Conservation (phyloP, 352 stramenopile species). For the Hyaloperonospora brassicae region DNA sequence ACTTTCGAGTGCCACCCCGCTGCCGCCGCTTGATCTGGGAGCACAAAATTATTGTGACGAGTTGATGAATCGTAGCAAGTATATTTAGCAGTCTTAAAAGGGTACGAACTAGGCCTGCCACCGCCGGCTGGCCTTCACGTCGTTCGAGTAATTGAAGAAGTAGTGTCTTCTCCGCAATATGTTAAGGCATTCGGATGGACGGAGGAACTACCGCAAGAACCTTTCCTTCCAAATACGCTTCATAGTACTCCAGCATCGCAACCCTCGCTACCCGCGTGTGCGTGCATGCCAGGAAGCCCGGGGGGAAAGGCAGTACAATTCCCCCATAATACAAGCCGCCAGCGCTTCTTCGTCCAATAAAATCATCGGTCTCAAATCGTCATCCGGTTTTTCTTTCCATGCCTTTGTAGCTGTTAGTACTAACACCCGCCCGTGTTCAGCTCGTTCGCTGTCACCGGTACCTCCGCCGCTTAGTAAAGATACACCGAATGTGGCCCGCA, state of each 20-base stretch:
- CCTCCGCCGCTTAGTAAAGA: too few species aligned
- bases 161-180: slow-evolving; percentile 1
- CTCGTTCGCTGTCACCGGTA: too few species aligned
- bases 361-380: neutral
- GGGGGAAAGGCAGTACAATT: neutral
- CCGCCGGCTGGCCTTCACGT: neutral
- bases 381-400: neutral
- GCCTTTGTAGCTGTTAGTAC: neutral
- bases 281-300: neutral
- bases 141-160: neutral
- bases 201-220: neutral
- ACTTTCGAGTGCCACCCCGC: too few species aligned
- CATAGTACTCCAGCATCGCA: neutral
- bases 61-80: too few species aligned
- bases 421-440: too few species aligned
- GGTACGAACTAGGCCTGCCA: neutral
- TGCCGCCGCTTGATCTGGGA: too few species aligned
- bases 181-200: neutral
- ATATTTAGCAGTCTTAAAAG: too few species aligned
- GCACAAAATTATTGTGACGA: too few species aligned
- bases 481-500: too few species aligned
- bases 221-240: neutral
- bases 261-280: neutral
- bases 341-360: neutral
- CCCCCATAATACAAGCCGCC: neutral